Evolutionary conservation across 148 eudicot species (phyloP), one percentile per base, ranked within the genome.

Genomic region (Vaccinium corymbosum): DNA sequence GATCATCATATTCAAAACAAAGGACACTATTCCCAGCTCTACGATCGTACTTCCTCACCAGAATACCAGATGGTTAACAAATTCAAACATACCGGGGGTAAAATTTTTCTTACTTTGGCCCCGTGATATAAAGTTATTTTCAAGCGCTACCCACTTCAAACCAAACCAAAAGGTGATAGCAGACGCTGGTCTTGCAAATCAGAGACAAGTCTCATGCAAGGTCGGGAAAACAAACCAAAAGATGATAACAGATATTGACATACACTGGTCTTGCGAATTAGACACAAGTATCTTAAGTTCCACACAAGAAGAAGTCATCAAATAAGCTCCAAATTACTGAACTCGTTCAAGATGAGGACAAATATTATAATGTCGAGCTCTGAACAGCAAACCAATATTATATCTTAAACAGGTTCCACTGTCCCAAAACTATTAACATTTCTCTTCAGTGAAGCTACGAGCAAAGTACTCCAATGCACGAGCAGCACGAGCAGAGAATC

Each of bases 371-470:
- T 27, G 57, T 84, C 83, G 84, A 76, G 38, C 19, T 78, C 80
- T 85, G 80, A 85, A 89, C 82, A 85, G 85, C 88, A 84, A 82
- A 81, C 87, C 81, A 82, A 86, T 81, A 87, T 80, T 87, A 87
- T 84, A 84, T 83, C 80, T 66, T 56, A 80, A 52, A 71, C 79
- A 52, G 74, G 78, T 53, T 80, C 84, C 48, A 66, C 78, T 78
- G 75, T 76, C 85, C 85, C 80, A 86, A 86, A 85, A 85, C 89
- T 89, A 89, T 84, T 82, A 87, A 88, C 87, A 84, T 75, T 86
- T 81, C 87, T 82, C 79, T 85, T 49, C 50, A 83, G 78, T 80
- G 83, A 16, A 78, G 68, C 46, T 84, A 53, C 11, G 55, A 73
- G 81, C 8, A 55, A 74, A 73, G 51, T 9, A 78, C 61, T 46